Evolutionary conservation across 2,329 filamentous ascomycete species (phyloP).

Genomic region (Cordyceps javanica): DNA sequence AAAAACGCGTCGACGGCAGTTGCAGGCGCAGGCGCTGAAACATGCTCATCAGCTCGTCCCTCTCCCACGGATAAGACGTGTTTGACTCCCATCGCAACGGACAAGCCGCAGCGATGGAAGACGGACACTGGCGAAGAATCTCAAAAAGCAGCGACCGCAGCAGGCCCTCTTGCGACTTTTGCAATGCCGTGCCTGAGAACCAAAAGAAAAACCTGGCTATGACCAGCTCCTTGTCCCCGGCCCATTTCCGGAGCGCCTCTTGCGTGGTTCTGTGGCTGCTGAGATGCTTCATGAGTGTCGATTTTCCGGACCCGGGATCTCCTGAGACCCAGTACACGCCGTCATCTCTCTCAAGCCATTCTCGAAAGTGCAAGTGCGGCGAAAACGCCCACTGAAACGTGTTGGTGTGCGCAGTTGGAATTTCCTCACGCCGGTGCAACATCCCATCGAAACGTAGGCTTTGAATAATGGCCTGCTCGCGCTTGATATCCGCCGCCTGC

Average conservation of each 20-base stretch:
- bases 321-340: slow-evolving; percentile 30
- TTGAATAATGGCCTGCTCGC: background rate
- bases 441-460: background rate
- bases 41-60: slow-evolving; percentile 1
- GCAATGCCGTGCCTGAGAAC: slow-evolving; percentile 23
- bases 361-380: slow-evolving; percentile 1
- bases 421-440: background rate
- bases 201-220: slow-evolving; percentile 31
- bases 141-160: slow-evolving; percentile 27
- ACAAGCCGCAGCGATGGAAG: slow-evolving; percentile 13
- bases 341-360: slow-evolving; percentile 22
- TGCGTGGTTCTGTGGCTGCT: slow-evolving; percentile 16
- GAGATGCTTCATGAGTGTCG: slow-evolving; percentile 35
- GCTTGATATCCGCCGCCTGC: background rate
- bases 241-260: slow-evolving; percentile 23
- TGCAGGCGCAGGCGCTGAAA: background rate
- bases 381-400: background rate
- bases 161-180: slow-evolving; percentile 30
- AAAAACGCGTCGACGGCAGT: slow-evolving; percentile 6
- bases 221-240: slow-evolving; percentile 16
- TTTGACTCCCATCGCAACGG: background rate
- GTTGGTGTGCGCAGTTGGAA: background rate
- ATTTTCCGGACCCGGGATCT: slow-evolving; percentile 37
- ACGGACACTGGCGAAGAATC: slow-evolving; percentile 17
- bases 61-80: background rate